A percentile compares a stretch with the other conserved stretches of the same genome.
Conservation (phyloP, 495 filamentous ascomycete species). For the Lasiosphaeris hirsuta region DNA sequence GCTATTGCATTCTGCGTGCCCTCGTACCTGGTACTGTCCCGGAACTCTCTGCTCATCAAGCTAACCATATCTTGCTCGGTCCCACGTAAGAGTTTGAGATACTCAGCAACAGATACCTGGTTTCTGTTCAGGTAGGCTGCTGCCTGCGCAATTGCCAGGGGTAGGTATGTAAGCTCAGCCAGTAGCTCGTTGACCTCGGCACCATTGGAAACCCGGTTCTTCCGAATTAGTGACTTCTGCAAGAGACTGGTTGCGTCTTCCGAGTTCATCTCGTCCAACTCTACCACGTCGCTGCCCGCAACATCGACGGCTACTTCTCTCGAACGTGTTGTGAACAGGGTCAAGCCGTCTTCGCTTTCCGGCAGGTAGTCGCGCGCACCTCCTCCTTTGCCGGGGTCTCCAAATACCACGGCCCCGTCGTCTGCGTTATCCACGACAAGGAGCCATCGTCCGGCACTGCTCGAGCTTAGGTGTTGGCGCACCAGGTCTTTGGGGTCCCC, state of each 20-base stretch:
- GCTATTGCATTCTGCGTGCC: constrained; percentile 49
- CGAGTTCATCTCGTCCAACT: constrained; percentile 28
- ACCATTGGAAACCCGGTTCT: constrained; percentile 9
- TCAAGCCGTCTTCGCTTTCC: constrained; percentile 28
- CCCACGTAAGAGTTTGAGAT: constrained; percentile 42
- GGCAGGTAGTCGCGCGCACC: constrained; percentile 31
- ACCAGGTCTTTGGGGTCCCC: constrained; percentile 19
- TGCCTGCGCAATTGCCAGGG: constrained; percentile 48
- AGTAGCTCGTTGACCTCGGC: constrained; percentile 23
- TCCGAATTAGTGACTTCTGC: constrained; percentile 16
- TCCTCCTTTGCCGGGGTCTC: not conserved
- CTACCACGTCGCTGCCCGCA: constrained; percentile 22
- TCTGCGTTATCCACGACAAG: constrained; percentile 37
- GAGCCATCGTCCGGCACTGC: no score
- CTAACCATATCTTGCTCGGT: constrained; percentile 37
- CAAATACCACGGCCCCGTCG: constrained; percentile 23
- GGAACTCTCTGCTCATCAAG: constrained; percentile 51
- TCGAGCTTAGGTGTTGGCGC: no score
- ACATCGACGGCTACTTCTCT: constrained; percentile 25
- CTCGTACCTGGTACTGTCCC: constrained; percentile 41
- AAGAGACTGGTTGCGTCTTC: constrained; percentile 22
- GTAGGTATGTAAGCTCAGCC: constrained; percentile 35
- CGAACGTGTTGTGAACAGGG: constrained; percentile 35
- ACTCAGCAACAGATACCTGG: constrained; percentile 33
- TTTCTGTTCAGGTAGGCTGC: constrained; percentile 46